Conservation (phyloP, 495 filamentous ascomycete genomes). For the Daldinia decipiens region DNA sequence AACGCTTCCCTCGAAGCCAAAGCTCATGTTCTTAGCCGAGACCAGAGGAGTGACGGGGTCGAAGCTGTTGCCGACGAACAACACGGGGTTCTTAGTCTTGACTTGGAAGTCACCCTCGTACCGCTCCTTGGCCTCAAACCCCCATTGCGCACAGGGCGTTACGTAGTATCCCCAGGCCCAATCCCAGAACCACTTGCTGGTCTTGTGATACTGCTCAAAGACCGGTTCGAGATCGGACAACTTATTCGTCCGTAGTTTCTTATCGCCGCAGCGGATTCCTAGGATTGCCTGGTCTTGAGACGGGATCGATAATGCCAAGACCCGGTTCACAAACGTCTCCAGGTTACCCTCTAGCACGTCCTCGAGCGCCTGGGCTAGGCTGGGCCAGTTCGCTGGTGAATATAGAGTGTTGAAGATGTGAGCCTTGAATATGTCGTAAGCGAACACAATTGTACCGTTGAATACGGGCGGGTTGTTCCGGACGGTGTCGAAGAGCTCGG, state of each 20-base stretch:
- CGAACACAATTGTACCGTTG: conserved; percentile 4
- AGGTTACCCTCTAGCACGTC: conserved; percentile 24
- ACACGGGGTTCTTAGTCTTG: conserved; percentile 55
- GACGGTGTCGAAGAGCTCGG: conserved; percentile 41
- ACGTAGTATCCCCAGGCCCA: conserved; percentile 36
- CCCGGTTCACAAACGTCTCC: neutral
- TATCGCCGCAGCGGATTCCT: conserved; percentile 48
- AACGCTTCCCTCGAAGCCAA: conserved; percentile 62
- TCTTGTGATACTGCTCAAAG: conserved; percentile 4
- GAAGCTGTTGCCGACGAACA: conserved; percentile 56
- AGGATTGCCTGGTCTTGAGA: conserved; percentile 33
- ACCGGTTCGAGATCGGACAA: conserved; percentile 37
- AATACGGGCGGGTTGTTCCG: conserved; percentile 46
- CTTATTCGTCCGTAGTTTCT: conserved; percentile 20
- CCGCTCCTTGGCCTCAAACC: conserved; percentile 52
- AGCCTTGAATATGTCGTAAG: conserved; percentile 24
- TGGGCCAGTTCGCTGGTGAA: conserved; percentile 10
- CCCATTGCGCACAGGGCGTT: conserved; percentile 56
- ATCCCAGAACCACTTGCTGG: conserved; percentile 38
- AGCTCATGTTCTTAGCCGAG: conserved; percentile 62
- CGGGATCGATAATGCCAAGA: neutral
- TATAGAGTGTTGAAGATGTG: conserved; percentile 44
- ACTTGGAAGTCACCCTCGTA: conserved; percentile 56
- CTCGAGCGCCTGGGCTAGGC: conserved; percentile 14
- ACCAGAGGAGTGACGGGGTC: conserved; percentile 60